Evolutionary conservation across 176 grass and related monocot genomes (phyloP), one percentile per base, ranked within the genome.

Genomic region (Musa itinerans): DNA sequence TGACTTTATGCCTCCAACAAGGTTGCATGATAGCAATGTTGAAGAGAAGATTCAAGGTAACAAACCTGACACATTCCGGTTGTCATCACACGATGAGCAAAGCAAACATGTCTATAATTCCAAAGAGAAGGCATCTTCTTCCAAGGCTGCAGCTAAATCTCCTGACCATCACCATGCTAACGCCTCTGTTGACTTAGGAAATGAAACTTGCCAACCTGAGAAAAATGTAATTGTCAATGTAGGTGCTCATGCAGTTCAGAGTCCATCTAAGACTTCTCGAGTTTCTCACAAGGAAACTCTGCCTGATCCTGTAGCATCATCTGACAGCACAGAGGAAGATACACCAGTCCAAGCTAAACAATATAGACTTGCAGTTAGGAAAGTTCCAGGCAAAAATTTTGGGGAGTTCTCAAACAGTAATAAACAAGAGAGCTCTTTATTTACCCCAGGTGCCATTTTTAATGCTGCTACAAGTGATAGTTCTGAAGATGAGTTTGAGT

Each of bases 361-460:
- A 77, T 74, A 62, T 63, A 86, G 80, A 84, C 66, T 82, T 66
- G 85, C 87, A 49, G 81, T 88, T 66, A 87, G 85, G 65, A 96
- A 96, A 81, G 63, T 90, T 73, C 17, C 89, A 76, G 83, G 24
- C 53, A 86, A 79, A 84, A 80, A 48, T 75, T 69, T 53, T 78
- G 83, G 80, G 24, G 67, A 84, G 21, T 27, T 16, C 26, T 72
- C 19, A 16, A 59, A 54, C 20, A 87, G 81, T 75, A 75, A 67
- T 57, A 86, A 83, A 58, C 78, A 83, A 69, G 74, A 75, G 24
- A 71, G 7, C 8, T 24, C 57, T 74, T 78, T 78, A 59, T 58
- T 74, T 65, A 67, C 76, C 13, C 66, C 76, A 71, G 23, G 73
- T 55, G 5, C 76, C 57, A 82, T 90, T 63, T 84, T 88, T 79